Percentiles rank a stretch among this genome's conserved stretches.
Evolutionary conservation across 1,139 yeast genomes (phyloP).

Genomic region (Sugiyamaella xylanicola): DNA sequence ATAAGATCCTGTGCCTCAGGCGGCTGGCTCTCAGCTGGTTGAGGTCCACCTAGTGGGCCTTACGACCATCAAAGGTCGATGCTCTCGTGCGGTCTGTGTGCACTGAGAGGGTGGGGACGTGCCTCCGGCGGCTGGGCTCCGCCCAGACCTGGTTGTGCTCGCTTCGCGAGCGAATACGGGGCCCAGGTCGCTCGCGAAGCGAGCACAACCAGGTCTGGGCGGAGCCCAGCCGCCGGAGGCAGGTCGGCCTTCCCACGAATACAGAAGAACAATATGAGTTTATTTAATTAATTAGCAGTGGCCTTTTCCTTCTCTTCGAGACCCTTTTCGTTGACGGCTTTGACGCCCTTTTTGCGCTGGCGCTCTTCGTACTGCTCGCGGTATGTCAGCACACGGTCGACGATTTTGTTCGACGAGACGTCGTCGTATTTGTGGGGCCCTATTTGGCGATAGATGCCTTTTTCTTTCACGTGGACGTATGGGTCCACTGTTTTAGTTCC

Average conservation of each 20-base stretch:
- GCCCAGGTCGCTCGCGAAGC: slow-evolving; percentile 4
- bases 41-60: too few species aligned
- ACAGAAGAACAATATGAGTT: too few species aligned
- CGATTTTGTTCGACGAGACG: slow-evolving; percentile 66
- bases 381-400: slow-evolving; percentile 64
- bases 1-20: too few species aligned
- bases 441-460: slow-evolving; percentile 49
- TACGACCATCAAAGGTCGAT: too few species aligned
- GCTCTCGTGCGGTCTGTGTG: too few species aligned
- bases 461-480: slow-evolving; percentile 44
- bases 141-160: too few species aligned
- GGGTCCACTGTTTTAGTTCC: slow-evolving; percentile 43
- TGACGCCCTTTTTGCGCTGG: slow-evolving; percentile 78
- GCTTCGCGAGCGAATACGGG: too few species aligned
- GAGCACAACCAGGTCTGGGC: neutral
- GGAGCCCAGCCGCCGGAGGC: slow-evolving; percentile 1
- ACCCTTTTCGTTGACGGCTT: slow-evolving; percentile 49
- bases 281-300: neutral
- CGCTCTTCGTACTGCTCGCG: slow-evolving; percentile 74
- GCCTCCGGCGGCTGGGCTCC: too few species aligned
- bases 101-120: too few species aligned
- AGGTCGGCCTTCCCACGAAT: neutral
- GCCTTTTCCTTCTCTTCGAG: slow-evolving; percentile 34
- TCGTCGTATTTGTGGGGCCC: slow-evolving; percentile 60
- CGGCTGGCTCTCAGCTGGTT: too few species aligned